Evolutionary conservation across 1,284 basidiomycete species (phyloP).

Genomic region (Ceratorhiza oryzae-sativae): DNA sequence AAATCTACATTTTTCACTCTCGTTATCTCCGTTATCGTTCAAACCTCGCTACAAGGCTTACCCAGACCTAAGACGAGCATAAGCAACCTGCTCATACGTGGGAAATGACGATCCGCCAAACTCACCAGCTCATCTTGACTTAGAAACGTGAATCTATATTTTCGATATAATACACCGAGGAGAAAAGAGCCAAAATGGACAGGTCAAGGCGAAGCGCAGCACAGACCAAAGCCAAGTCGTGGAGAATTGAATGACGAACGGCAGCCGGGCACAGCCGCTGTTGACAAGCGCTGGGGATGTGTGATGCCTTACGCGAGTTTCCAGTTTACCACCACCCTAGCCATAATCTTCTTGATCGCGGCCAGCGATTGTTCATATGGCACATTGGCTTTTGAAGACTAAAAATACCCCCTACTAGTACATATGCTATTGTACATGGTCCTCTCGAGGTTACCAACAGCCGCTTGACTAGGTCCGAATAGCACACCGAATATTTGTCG

Average conservation of each 20-base stretch:
- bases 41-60: neutral
- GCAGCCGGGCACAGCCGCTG: conserved; percentile 12
- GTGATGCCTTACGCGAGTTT: too few species aligned
- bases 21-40: neutral
- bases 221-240: neutral
- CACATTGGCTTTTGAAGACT: too few species aligned
- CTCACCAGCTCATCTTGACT: conserved; percentile 27
- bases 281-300: neutral
- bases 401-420: too few species aligned
- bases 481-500: too few species aligned
- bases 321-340: too few species aligned
- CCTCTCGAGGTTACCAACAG: too few species aligned
- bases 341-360: too few species aligned
- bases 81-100: neutral
- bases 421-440: too few species aligned
- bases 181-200: neutral
- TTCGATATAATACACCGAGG: neutral
- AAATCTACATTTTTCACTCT: conserved; percentile 63
- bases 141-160: neutral
- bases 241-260: neutral
- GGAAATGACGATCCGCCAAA: neutral
- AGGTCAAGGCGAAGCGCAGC: neutral
- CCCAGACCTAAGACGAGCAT: conserved; percentile 33
- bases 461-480: too few species aligned
- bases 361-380: too few species aligned